Percentiles rank a stretch among this genome's conserved stretches.
Evolutionary conservation across 441 rosid genomes (phyloP).

Genomic region (Codiaeum variegatum): DNA sequence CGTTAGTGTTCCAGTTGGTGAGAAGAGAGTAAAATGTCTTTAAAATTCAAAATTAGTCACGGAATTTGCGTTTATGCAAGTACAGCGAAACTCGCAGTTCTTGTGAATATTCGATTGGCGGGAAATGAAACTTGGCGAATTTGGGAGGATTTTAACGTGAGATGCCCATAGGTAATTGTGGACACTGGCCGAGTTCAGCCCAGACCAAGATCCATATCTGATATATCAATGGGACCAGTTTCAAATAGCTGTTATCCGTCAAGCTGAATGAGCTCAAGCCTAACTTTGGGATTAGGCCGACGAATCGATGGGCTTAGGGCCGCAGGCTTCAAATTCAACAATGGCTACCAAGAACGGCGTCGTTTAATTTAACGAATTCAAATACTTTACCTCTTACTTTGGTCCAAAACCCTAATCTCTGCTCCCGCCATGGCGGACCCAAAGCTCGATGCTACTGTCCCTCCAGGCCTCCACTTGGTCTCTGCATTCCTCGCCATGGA

Average conservation of each 20-base stretch:
- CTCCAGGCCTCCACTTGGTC: slow-evolving; percentile 46
- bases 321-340: no score
- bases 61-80: background rate
- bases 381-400: background rate
- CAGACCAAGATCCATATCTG: no score
- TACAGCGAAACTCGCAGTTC: slow-evolving; percentile 1
- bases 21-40: background rate
- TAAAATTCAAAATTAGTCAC: background rate
- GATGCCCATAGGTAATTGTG: no score
- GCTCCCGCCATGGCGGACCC: slow-evolving; percentile 32
- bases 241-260: no score
- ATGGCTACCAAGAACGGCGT: background rate
- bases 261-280: no score
- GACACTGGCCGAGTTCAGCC: no score
- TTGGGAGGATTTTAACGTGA: no score
- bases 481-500: slow-evolving; percentile 84
- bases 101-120: slow-evolving; percentile 18
- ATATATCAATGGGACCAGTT: no score
- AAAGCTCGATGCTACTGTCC: slow-evolving; percentile 25
- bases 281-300: no score
- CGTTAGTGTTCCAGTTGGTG: background rate
- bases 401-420: slow-evolving; percentile 9
- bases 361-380: background rate
- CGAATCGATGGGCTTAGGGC: no score
- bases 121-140: slow-evolving; percentile 7